Evolutionary conservation across 331 rosid genomes (phyloP).

Genomic region (Stylosanthes scabra): DNA sequence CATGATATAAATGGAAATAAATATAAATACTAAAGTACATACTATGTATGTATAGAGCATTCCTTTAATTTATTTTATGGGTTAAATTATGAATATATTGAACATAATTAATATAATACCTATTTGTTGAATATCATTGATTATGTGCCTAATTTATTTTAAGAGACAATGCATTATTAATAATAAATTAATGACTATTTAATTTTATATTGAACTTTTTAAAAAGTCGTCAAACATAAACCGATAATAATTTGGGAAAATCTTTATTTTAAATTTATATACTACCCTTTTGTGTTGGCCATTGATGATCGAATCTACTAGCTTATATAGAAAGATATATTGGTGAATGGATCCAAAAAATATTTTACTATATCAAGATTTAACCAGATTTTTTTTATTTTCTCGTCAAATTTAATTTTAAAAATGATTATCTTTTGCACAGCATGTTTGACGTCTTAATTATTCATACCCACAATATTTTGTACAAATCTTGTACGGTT

Average conservation of each 20-base stretch:
- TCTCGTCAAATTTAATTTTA: neutral
- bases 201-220: neutral
- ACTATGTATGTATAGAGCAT: neutral
- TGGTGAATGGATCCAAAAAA: constrained; percentile 3
- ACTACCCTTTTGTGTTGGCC: constrained; percentile 2
- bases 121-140: neutral
- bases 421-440: neutral
- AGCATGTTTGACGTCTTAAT: neutral
- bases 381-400: neutral
- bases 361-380: neutral
- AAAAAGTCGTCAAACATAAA: constrained; percentile 9
- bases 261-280: neutral
- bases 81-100: neutral
- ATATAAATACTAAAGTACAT: neutral
- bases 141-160: neutral
- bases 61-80: neutral
- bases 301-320: constrained; percentile 26
- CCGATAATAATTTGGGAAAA: neutral
- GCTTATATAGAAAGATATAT: neutral
- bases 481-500: neutral
- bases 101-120: neutral
- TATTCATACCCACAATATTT: neutral
- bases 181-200: neutral
- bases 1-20: neutral
- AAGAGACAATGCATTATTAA: neutral